These are phyloP conservation scores for Debaryomyces nepalensis DNA, from an alignment of 1,139 yeast genomes.

Conservation along the genomic window DNA sequence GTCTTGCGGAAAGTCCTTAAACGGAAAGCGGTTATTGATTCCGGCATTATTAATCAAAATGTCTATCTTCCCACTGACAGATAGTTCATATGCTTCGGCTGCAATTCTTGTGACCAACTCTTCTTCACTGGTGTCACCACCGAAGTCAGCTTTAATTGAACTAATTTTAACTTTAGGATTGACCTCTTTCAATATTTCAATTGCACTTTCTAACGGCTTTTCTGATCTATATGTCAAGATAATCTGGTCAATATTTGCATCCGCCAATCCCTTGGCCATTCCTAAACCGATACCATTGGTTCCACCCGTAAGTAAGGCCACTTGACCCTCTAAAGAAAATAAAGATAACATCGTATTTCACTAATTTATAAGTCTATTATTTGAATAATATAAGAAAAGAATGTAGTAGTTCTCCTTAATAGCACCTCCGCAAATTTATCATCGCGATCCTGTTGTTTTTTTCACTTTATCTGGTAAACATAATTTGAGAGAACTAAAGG, in stretches of 20 bases:
- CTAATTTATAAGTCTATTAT: background rate
- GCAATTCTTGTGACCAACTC: slow-evolving; percentile 17
- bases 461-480: too few relatives aligned
- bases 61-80: slow-evolving; percentile 44
- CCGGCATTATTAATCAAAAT: slow-evolving; percentile 64
- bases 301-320: slow-evolving; percentile 41
- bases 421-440: slow-evolving; percentile 1
- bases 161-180: slow-evolving; percentile 27
- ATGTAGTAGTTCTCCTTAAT: too few relatives aligned
- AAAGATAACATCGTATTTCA: slow-evolving; percentile 19
- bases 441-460: background rate
- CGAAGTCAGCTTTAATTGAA: slow-evolving; percentile 26
- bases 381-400: too few relatives aligned
- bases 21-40: slow-evolving; percentile 40
- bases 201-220: slow-evolving; percentile 21
- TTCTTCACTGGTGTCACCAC: slow-evolving; percentile 17
- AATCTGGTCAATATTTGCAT: slow-evolving; percentile 35
- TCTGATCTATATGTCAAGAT: slow-evolving; percentile 32
- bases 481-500: background rate
- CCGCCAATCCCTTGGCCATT: slow-evolving; percentile 40
- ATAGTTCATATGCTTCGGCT: slow-evolving; percentile 28
- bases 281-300: slow-evolving; percentile 42
- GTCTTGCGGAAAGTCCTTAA: slow-evolving; percentile 42
- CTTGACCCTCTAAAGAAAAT: slow-evolving; percentile 39
- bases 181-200: slow-evolving; percentile 22